phyloP scores from a whole-genome alignment of 1,284 basidiomycete genomes.

The Leccinum subfulvum region DNA sequence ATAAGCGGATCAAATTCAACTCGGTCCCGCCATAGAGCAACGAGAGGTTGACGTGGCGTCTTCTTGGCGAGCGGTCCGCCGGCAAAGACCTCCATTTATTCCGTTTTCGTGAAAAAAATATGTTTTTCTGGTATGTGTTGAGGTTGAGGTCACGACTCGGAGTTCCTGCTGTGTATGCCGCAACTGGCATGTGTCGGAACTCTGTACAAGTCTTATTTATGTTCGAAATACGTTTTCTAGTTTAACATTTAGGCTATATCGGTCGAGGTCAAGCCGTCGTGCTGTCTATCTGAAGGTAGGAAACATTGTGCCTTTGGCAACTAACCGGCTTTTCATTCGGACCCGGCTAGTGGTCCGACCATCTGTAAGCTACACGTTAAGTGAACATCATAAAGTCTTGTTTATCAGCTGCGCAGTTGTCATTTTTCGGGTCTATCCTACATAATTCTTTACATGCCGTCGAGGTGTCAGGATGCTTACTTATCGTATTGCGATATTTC shows the following conservation, averaged over 20 bases:
- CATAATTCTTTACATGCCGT: not conserved
- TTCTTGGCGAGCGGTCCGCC: constrained; percentile 24
- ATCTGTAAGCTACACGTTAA: not conserved
- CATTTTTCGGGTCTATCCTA: not conserved
- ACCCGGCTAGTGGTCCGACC: too few species aligned
- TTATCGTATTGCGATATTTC: not conserved
- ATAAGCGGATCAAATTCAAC: not conserved
- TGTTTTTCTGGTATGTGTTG: too few species aligned
- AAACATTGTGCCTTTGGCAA: too few species aligned
- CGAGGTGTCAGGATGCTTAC: not conserved
- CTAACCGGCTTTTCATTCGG: too few species aligned
- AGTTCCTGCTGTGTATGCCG: too few species aligned
- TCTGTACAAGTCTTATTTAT: too few species aligned
- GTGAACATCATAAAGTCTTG: not conserved
- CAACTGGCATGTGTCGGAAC: too few species aligned
- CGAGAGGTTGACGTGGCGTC: constrained; percentile 15
- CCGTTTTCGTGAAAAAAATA: not conserved
- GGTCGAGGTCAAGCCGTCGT: too few species aligned
- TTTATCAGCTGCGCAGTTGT: not conserved
- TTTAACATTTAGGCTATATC: too few species aligned
- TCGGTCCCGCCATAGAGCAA: constrained; percentile 25
- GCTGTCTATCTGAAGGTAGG: too few species aligned
- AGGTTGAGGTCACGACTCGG: too few species aligned
- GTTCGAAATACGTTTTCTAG: too few species aligned
- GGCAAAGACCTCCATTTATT: constrained; percentile 11